A percentile compares a stretch with the other conserved stretches of the same genome.
Conservation (phyloP, 2,329 filamentous ascomycete species). For the Tympanopsis confertula region DNA sequence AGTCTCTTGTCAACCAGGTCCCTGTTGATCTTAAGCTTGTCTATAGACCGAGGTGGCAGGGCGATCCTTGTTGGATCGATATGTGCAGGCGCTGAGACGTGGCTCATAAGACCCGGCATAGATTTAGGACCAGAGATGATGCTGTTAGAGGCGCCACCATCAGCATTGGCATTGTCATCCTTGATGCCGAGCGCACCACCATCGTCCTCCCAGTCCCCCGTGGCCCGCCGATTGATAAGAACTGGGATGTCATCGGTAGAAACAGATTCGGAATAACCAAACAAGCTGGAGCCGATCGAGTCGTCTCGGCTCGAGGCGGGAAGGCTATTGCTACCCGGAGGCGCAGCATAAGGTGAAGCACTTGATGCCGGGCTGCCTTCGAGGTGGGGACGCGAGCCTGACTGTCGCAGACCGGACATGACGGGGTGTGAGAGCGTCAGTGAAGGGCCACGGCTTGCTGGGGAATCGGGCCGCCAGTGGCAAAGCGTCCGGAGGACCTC, state of each 20-base stretch:
- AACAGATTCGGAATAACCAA: slow-evolving; percentile 73
- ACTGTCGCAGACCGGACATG: slow-evolving; percentile 53
- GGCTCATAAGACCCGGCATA: slow-evolving; percentile 41
- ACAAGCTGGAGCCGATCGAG: slow-evolving; percentile 78
- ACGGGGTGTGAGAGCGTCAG: slow-evolving; percentile 43
- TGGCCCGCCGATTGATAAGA: slow-evolving; percentile 60
- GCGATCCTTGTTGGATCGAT: slow-evolving; percentile 36
- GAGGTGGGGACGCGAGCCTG: slow-evolving; percentile 39
- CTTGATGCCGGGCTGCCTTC: slow-evolving; percentile 80
- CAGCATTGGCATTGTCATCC: too few species aligned
- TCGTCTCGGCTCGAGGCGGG: slow-evolving; percentile 72
- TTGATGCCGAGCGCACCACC: slow-evolving; percentile 30
- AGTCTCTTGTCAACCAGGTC: slow-evolving; percentile 64
- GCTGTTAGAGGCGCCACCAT: too few species aligned
- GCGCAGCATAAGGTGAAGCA: slow-evolving; percentile 57
- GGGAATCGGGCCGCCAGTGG: slow-evolving; percentile 75
- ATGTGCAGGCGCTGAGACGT: slow-evolving; percentile 53
- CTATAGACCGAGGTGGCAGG: slow-evolving; percentile 51
- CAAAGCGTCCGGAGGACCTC: slow-evolving; percentile 81
- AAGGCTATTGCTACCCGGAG: slow-evolving; percentile 60
- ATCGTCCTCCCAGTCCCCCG: slow-evolving; percentile 68
- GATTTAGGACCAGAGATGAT: slow-evolving; percentile 26
- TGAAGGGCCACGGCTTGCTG: slow-evolving; percentile 26
- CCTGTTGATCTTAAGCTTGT: slow-evolving; percentile 63
- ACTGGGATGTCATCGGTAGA: slow-evolving; percentile 69